Evolutionary conservation across 2,329 filamentous ascomycete genomes (phyloP).

Genomic region (Neopestalotiopsis sp.): DNA sequence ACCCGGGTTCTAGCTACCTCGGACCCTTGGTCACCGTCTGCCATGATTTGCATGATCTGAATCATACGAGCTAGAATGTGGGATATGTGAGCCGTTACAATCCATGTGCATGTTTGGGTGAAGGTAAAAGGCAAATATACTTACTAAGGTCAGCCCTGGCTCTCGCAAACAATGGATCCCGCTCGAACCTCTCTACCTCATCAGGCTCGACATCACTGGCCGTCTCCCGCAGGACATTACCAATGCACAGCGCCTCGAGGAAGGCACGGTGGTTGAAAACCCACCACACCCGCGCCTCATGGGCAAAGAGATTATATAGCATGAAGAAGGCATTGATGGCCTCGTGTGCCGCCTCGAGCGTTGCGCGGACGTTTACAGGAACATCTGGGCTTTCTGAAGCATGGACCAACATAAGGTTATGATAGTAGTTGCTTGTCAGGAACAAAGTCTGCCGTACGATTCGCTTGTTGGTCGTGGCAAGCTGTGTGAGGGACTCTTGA

Average conservation of each 20-base stretch:
- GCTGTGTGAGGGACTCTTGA: constrained; percentile 59
- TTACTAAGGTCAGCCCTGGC: constrained; percentile 66
- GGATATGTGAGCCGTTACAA: constrained; percentile 18
- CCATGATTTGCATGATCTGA: constrained; percentile 65
- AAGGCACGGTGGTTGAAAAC: constrained; percentile 83
- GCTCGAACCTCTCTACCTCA: constrained; percentile 45
- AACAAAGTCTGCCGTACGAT: constrained; percentile 77
- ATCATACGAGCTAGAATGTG: constrained; percentile 60
- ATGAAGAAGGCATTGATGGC: constrained; percentile 78
- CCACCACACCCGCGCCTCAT: constrained; percentile 82
- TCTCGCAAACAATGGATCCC: constrained; percentile 64
- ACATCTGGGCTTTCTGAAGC: constrained; percentile 70
- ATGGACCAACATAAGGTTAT: constrained; percentile 81
- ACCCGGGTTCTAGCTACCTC: constrained; percentile 65
- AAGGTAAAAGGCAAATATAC: constrained; percentile 30
- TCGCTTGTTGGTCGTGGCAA: constrained; percentile 66
- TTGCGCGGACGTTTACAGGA: constrained; percentile 69
- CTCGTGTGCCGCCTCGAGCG: constrained; percentile 76
- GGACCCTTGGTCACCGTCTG: constrained; percentile 58
- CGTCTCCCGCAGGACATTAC: constrained; percentile 61
- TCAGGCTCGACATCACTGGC: constrained; percentile 48
- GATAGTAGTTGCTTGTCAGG: constrained; percentile 81
- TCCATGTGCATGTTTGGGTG: not conserved
- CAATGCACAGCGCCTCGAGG: constrained; percentile 74
- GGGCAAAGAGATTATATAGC: constrained; percentile 69